Base-by-base conservation (phyloP, 768 basidiomycete genomes). In the Auricularia cornea region DNA sequence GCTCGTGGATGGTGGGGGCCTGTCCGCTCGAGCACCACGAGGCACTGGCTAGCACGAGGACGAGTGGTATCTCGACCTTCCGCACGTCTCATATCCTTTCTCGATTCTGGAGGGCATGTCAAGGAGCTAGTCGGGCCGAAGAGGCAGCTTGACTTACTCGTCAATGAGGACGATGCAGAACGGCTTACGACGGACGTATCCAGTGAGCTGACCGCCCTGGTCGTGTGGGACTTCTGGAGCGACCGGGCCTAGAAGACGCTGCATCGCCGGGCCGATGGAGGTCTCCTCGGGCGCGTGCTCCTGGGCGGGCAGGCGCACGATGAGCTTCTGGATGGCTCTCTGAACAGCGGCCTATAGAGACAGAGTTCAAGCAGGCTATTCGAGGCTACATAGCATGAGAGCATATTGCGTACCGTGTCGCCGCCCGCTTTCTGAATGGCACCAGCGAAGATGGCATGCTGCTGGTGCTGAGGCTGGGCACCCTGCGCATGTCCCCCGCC, bases 101-200 rank as follows among this genome's bases (percentile, higher is more conserved):
- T 97, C 94, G 62, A 97, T 86, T 67, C 67, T 78, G 73, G 64
- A 65, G 73, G 68, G 14, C 69, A 74, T 70, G 18, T 75, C 71
- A 41, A 74, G 68, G 40, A 61, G 20, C 2, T 51, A 44, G 18
- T 1, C 3, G 18, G 33, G 12, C 2, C 18, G n/a, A 30, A 59
- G 33, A 30, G 3, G 12, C 11, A 51, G 3, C 20, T 60, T 2
- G 6, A 63, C 62, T 62, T 59, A 61, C 75, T 92, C 92, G 72
- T 92, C 90, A 69, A 94, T 87, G 65, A 92, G 80, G 61, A 93
- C 80, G 68, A 93, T 92, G 64, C 83, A 85, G 72, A 95, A 97
- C 1, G 94, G 94, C 72, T 93, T 91, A 64, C 94, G 85, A 59
- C 94, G 85, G 59, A 96, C 86, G 68, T 94, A 94, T 77, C 96